Evolutionary conservation across 495 filamentous ascomycete genomes (phyloP), one percentile per base, ranked within the genome.

Genomic region (Apodospora peruviana): DNA sequence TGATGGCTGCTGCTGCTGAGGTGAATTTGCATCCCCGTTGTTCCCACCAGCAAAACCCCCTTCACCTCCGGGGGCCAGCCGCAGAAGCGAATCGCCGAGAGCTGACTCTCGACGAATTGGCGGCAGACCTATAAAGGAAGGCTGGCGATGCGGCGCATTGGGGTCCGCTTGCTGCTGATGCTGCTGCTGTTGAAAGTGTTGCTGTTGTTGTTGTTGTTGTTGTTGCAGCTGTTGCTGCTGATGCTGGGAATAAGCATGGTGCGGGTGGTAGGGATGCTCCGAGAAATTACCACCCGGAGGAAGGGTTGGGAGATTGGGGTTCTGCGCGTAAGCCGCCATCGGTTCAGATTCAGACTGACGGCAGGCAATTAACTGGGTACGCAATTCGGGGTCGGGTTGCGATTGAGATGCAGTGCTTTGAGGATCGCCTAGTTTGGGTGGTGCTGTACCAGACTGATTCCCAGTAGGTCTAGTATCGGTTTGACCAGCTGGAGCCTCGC

Each of bases 101-200:
- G 74, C 75, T 16, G 77, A 80, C 12, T 67, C 68, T 12, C 76
- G 69, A 38, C 75, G 70, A 50, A 80, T 76, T 11, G 76, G 74
- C 12, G 77, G 77, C 34, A 79, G 57, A 10, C 71, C 71, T 32
- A 67, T 62, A 35, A 71, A 73, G 2, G 71, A 71, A 5, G 67
- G 54, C n/a, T 56, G 53, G 22, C 67, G 58, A 1, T 60, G 52
- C 32, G 60, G 44, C 24, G 39, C 54, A 47, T 62, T 53, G 20
- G 49, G 17, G 17, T 45, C 45, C 17, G 42, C 17, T 14, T 50
- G 54, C 23, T 51, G 51, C 36, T 48, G 48, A 5, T 55, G 40
- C 27, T 22, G 47, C 19, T 50, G 49, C 22, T 51, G 58, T 4
- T 51, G 48, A 20, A 52, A 50, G 9, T 42, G 58, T 4, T 48